A percentile compares a stretch with the other conserved stretches of the same genome.
Conservation (phyloP, 1,284 basidiomycete species). For the Stereum hirsutum region DNA sequence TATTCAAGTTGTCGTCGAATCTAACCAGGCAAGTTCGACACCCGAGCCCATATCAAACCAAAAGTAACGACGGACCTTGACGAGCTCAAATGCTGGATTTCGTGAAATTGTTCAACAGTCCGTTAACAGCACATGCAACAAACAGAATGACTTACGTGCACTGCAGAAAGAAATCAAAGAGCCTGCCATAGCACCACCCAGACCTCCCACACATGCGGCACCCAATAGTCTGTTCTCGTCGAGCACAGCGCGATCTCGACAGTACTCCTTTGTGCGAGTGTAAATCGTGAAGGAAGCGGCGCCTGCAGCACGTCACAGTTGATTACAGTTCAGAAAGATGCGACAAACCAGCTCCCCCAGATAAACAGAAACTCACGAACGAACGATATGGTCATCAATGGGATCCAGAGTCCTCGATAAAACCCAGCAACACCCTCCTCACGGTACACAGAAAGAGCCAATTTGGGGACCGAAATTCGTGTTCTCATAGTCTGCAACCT, state of each 20-base stretch:
- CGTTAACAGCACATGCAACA: conserved; percentile 3
- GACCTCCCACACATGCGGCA: conserved; percentile 66
- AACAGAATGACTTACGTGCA: conserved; percentile 57
- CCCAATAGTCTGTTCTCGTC: conserved; percentile 52
- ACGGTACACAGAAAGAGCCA: conserved; percentile 68
- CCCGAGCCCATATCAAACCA: neutral
- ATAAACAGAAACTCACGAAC: conserved; percentile 74
- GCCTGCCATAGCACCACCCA: conserved; percentile 75
- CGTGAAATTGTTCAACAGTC: neutral
- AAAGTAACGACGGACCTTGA: conserved; percentile 60
- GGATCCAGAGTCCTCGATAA: conserved; percentile 87
- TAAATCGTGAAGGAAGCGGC: conserved; percentile 93
- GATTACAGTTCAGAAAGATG: conserved; percentile 4
- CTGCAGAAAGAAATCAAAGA: conserved; percentile 77
- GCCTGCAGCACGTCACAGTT: conserved; percentile 31
- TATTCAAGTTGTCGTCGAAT: conserved; percentile 91
- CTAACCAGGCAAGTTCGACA: conserved; percentile 27
- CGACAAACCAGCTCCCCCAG: conserved; percentile 2
- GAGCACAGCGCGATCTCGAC: conserved; percentile 54
- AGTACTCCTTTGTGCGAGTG: conserved; percentile 78
- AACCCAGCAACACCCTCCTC: conserved; percentile 93
- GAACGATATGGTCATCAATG: conserved; percentile 93
- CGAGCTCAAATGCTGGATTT: conserved; percentile 79
- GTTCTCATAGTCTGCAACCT: conserved; percentile 82
- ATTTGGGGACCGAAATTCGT: conserved; percentile 62